These are phyloP conservation scores for Trypanosoma cruzi DNA, from an alignment of 208 protist genomes.

Conservation along the genomic window DNA sequence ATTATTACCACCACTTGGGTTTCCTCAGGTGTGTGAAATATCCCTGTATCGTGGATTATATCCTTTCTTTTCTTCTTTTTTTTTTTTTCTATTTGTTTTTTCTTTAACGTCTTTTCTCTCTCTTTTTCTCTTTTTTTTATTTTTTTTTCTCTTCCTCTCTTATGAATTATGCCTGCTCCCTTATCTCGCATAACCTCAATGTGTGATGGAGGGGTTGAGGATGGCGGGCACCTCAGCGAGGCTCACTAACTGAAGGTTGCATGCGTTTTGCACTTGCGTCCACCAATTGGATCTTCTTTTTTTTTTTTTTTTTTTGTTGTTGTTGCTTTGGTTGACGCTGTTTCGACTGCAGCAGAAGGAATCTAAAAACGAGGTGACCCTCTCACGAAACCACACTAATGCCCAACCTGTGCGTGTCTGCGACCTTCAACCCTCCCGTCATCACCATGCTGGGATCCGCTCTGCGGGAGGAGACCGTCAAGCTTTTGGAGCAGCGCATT, in stretches of 20 bases:
- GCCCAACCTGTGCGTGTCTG: slow-evolving; percentile 92
- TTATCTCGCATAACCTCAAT: background rate
- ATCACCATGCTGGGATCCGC: slow-evolving; percentile 87
- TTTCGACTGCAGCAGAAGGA: background rate
- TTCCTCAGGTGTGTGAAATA: background rate
- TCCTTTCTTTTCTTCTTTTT: slow-evolving; percentile 15
- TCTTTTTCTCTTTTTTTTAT: too few relatives aligned
- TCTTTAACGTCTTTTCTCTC: slow-evolving; percentile 8
- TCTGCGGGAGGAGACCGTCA: slow-evolving; percentile 89
- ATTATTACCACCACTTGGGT: background rate
- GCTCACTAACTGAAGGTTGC: background rate
- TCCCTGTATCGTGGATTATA: background rate
- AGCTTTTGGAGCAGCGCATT: slow-evolving; percentile 75
- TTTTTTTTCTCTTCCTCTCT: slow-evolving; percentile 17
- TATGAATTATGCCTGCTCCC: background rate
- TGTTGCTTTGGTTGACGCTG: too few relatives aligned
- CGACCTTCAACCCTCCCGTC: slow-evolving; percentile 89
- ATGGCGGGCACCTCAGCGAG: background rate
- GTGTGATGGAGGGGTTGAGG: background rate
- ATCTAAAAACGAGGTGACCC: slow-evolving; percentile 15
- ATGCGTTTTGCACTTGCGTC: background rate
- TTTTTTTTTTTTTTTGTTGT: background rate
- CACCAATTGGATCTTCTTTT: background rate
- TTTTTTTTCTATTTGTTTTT: slow-evolving; percentile 21
- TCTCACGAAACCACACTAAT: slow-evolving; percentile 36